Evolutionary conservation across 1,139 yeast species (phyloP).

Genomic region (Taphrina pruni): DNA sequence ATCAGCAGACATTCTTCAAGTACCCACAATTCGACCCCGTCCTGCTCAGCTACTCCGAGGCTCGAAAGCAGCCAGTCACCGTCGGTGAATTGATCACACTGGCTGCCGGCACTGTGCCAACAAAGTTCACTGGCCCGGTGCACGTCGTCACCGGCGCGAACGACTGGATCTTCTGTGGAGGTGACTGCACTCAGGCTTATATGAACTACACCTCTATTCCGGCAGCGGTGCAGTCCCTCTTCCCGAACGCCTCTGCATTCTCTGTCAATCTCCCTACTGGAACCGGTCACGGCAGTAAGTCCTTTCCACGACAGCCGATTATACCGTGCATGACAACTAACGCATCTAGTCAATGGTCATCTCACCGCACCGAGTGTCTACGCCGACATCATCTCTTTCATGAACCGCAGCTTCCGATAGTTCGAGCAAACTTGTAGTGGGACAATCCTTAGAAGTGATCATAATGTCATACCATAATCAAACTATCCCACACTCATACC

Average conservation of each 20-base stretch:
- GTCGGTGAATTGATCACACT: conserved; percentile 36
- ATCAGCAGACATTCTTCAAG: conserved; percentile 36
- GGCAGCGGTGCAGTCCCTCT: conserved; percentile 4
- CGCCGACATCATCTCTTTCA: conserved; percentile 19
- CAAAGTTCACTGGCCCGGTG: conserved; percentile 36
- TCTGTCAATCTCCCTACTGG: background rate
- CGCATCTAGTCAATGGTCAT: conserved; percentile 8
- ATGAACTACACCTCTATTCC: conserved; percentile 7
- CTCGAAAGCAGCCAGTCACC: conserved; percentile 38
- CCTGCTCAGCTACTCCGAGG: conserved; percentile 28
- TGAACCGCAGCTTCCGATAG: conserved; percentile 9
- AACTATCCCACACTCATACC: no score
- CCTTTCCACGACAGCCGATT: background rate
- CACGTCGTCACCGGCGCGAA: conserved; percentile 33
- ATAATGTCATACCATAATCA: no score
- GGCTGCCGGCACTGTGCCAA: conserved; percentile 21
- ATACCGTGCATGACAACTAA: background rate
- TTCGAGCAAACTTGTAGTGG: background rate
- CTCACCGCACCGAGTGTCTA: conserved; percentile 21
- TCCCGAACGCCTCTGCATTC: conserved; percentile 23
- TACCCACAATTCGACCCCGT: conserved; percentile 25
- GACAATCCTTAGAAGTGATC: no score
- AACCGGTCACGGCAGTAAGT: conserved; percentile 30
- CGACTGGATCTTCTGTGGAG: conserved; percentile 38
- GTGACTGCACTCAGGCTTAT: conserved; percentile 19